phyloP scores from a whole-genome alignment of 2,329 filamentous ascomycete species.

The Celoporthe dispersa region DNA sequence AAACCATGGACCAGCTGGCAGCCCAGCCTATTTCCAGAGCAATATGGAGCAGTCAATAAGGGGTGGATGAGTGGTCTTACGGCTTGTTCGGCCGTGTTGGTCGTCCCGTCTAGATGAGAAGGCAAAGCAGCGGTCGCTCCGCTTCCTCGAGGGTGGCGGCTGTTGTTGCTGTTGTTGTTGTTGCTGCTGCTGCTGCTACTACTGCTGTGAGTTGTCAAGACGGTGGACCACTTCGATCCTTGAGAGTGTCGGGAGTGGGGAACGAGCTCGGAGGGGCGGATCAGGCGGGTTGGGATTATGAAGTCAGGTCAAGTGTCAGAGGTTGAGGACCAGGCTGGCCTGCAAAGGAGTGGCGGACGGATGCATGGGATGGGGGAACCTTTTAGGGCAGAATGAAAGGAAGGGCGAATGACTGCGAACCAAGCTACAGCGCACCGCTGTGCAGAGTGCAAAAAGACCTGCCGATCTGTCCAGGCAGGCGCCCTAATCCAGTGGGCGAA shows the following conservation, averaged over 20 bases:
- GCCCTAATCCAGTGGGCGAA: not conserved
- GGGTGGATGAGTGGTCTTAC: not conserved
- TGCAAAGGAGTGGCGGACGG: not conserved
- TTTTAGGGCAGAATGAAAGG: not conserved
- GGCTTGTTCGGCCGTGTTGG: conserved; percentile 7
- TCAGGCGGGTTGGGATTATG: conserved; percentile 2
- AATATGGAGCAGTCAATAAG: not conserved
- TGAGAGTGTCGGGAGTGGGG: not conserved
- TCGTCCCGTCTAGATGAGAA: not conserved
- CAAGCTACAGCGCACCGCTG: not conserved
- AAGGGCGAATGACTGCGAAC: not conserved
- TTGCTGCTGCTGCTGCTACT: not conserved
- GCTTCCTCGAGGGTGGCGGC: not conserved
- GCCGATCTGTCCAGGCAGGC: not conserved
- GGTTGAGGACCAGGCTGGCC: not conserved
- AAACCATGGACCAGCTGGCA: conserved; percentile 20
- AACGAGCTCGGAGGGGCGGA: not conserved
- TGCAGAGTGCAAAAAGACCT: not conserved
- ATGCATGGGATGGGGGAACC: not conserved
- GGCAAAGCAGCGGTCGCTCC: not conserved
- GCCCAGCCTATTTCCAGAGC: not conserved
- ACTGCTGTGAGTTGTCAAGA: conserved; percentile 2
- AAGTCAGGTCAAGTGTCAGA: not conserved
- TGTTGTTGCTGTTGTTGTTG: not conserved
- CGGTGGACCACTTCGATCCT: conserved; percentile 1